A percentile compares a stretch with the other conserved stretches of the same genome.
These are phyloP conservation scores for Yarrowia bubula DNA, from an alignment of 805 yeast genomes.

Conservation along the genomic window DNA sequence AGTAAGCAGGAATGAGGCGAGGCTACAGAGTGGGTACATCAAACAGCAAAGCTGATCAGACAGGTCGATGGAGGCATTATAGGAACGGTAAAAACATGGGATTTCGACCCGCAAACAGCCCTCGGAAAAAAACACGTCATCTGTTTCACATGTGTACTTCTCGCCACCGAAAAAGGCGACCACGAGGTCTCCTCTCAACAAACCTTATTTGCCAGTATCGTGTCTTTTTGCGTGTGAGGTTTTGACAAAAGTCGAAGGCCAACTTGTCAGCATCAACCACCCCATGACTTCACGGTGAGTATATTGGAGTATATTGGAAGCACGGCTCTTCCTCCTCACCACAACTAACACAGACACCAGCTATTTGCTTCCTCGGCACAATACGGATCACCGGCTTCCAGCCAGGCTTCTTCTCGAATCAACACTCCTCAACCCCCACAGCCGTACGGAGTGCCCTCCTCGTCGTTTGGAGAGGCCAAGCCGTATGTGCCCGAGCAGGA, in stretches of 20 bases:
- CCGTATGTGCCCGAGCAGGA: conserved; percentile 20
- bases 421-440: conserved; percentile 21
- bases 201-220: not conserved
- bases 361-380: conserved; percentile 25
- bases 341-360: conserved; percentile 24
- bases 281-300: conserved; percentile 25
- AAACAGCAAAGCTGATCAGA: not conserved
- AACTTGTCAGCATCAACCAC: not conserved
- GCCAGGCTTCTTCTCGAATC: conserved; percentile 21
- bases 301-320: not conserved
- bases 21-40: not conserved
- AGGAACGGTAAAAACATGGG: not conserved
- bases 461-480: conserved; percentile 17
- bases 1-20: conserved; percentile 10
- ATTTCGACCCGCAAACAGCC: too few species aligned
- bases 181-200: not conserved
- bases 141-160: not conserved
- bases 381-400: conserved; percentile 16
- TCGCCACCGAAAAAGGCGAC: conserved; percentile 7
- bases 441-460: not conserved
- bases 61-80: not conserved
- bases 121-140: not conserved
- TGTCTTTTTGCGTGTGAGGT: conserved; percentile 14
- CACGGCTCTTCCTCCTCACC: not conserved
- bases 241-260: not conserved